A percentile compares a stretch with the other conserved stretches of the same genome.
These are phyloP conservation scores for Colletotrichum zoysiae DNA, from an alignment of 2,329 filamentous ascomycete genomes.

Conservation along the genomic window DNA sequence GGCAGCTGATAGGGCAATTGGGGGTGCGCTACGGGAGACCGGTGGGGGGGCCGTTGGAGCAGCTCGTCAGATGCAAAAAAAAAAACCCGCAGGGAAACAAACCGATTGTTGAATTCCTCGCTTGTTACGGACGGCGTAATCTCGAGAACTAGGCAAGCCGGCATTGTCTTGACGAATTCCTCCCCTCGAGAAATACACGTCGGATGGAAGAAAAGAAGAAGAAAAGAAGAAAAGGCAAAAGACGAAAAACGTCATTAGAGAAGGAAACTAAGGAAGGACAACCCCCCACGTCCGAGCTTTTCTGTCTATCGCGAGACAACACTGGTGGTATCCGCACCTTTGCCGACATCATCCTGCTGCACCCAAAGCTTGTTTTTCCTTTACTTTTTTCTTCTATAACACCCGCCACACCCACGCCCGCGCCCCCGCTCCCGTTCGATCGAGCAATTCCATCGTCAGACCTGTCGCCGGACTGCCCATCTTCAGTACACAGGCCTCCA, in stretches of 20 bases:
- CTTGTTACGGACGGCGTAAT: background rate
- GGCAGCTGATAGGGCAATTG: conserved; percentile 44
- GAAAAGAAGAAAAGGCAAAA: too few species aligned
- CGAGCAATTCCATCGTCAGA: conserved; percentile 18
- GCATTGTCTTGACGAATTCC: background rate
- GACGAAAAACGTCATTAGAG: background rate
- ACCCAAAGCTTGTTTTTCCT: conserved; percentile 37
- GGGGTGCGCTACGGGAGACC: conserved; percentile 24
- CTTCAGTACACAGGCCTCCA: background rate
- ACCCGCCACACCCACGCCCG: background rate
- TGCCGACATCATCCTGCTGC: conserved; percentile 22
- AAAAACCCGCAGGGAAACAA: background rate
- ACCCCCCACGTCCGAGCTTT: conserved; percentile 4
- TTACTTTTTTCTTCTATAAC: background rate
- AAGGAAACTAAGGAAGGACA: background rate
- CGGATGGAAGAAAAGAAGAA: too few species aligned
- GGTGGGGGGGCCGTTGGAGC: conserved; percentile 31
- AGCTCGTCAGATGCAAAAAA: conserved; percentile 6
- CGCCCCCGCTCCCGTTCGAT: conserved; percentile 7
- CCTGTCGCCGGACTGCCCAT: background rate
- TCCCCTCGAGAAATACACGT: background rate
- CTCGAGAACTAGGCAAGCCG: background rate
- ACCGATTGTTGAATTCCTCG: too few species aligned
- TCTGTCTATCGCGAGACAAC: conserved; percentile 1
- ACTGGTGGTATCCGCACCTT: background rate